These are phyloP conservation scores for Solanum paucissectum DNA, from an alignment of 257 asterid species.

Conservation along the genomic window DNA sequence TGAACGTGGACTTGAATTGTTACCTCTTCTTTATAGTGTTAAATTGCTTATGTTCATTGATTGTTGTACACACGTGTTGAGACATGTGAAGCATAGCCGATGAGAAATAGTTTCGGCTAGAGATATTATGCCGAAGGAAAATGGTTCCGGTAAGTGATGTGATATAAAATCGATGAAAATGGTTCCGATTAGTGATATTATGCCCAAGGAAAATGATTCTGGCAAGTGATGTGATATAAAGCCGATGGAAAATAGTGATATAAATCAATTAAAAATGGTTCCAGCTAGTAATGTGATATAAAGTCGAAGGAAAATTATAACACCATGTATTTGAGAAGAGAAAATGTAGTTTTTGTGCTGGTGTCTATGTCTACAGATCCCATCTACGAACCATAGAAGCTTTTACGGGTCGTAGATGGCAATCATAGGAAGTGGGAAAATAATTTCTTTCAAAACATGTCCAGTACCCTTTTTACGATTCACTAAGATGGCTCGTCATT, in stretches of 20 bases:
- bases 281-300: not conserved
- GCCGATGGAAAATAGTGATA: not conserved
- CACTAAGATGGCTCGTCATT: too few relatives aligned
- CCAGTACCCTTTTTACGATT: too few relatives aligned
- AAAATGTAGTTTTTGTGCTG: too few relatives aligned
- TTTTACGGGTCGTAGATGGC: too few relatives aligned
- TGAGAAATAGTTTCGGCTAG: not conserved
- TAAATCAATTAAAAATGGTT: too few relatives aligned
- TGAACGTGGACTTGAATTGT: not conserved
- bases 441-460: too few relatives aligned
- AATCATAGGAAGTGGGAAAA: too few relatives aligned
- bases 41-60: not conserved
- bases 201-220: not conserved
- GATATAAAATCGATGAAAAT: too few relatives aligned
- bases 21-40: not conserved
- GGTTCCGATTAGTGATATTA: not conserved
- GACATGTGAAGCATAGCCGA: not conserved
- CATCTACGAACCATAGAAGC: too few relatives aligned
- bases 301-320: not conserved
- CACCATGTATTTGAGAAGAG: too few relatives aligned
- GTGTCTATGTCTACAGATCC: too few relatives aligned
- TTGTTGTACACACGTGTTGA: not conserved
- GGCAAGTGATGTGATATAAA: not conserved
- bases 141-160: too few relatives aligned
- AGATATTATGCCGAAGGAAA: not conserved